Base-by-base conservation (phyloP, 2,329 filamentous ascomycete species). In the Coleophoma cylindrospora region DNA sequence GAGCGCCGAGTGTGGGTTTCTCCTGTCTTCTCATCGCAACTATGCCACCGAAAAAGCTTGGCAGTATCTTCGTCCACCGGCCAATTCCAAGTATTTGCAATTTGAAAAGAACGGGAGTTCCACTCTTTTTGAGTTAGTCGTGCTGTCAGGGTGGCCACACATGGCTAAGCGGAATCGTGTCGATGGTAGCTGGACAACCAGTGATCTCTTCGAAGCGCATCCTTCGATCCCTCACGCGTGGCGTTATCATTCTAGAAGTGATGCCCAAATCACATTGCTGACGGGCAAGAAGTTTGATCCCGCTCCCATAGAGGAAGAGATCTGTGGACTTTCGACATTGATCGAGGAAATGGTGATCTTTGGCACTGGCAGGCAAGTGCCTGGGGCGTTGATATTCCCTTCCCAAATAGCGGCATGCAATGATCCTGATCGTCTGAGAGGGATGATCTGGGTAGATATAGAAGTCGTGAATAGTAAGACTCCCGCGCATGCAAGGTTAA, bases 281-380 rank as follows among this genome's bases (percentile, higher is more conserved):
- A 87, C 82, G 7, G 83, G 84, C 2, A 86, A 86, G 68, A 87
- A 87, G 56, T 85, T 87, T 52, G 81, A 86, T 56, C 83, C 83
- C 1, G 75, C 77, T 2, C 77, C 79, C 0, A 62, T 86, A 3
- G 84, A 87, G 61, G 75, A 73, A 2, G 71, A 70, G 0, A 73
- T 86, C 4, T 64, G 72, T 1, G 68, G 73, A 1, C 73, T 72
- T 0, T 56, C 47, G 61, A 62, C 11, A 55, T 27, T 74, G 1
- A 56, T 86, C 0, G 61, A 68, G 2, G 81, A 85, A 50, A 76
- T 76, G 0, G 64, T 86, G 19, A 72, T 87, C 10, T 85, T 87
- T 57, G 84, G 84, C 0, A 74, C 75, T n/a, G 76, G 75, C 0
- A 67, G 66, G 48, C 72, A 77, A 1, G 80, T 76, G 46, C 75